Conservation (phyloP, 345 rosid species). For the Dimocarpus longan region DNA sequence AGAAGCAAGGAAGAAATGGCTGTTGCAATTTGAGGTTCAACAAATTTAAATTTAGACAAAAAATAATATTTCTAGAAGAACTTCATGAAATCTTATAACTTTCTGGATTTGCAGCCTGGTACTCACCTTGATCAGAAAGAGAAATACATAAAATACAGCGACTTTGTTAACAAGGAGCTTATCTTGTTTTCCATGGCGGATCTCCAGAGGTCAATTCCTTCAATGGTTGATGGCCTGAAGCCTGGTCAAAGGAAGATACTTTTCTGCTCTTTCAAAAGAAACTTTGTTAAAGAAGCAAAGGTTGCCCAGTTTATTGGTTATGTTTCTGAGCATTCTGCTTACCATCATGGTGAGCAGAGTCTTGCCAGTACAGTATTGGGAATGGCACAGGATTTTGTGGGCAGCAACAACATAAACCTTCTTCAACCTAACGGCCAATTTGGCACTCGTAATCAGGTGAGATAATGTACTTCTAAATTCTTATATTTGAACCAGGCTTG, state of each 20-base stretch:
- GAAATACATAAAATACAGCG: conserved; percentile 70
- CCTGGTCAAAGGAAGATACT: conserved; percentile 98
- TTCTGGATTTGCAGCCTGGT: conserved; percentile 69
- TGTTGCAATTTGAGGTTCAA: conserved; percentile 74
- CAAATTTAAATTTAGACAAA: neutral
- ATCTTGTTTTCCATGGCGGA: conserved; percentile 97
- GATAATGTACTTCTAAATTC: conserved; percentile 13
- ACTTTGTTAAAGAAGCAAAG: conserved; percentile 68
- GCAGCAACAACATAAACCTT: conserved; percentile 96
- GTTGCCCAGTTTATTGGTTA: conserved; percentile 87
- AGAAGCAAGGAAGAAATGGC: conserved; percentile 96
- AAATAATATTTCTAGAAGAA: neutral
- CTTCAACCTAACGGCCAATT: conserved; percentile 81
- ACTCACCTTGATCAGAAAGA: conserved; percentile 80
- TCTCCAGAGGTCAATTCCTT: conserved; percentile 95
- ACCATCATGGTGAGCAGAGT: conserved; percentile 98
- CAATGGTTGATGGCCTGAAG: conserved; percentile 95
- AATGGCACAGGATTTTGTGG: conserved; percentile 96
- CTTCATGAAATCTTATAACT: neutral
- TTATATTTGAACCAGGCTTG: neutral
- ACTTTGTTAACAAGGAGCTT: conserved; percentile 95
- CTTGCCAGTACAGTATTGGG: conserved; percentile 79
- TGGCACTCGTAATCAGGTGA: conserved; percentile 73
- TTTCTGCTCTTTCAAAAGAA: conserved; percentile 84
- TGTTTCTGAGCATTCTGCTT: conserved; percentile 88